A percentile compares a stretch with the other conserved stretches of the same genome.
phyloP scores from a whole-genome alignment of 1,139 yeast genomes.

The Entelexis sorbosivorans region DNA sequence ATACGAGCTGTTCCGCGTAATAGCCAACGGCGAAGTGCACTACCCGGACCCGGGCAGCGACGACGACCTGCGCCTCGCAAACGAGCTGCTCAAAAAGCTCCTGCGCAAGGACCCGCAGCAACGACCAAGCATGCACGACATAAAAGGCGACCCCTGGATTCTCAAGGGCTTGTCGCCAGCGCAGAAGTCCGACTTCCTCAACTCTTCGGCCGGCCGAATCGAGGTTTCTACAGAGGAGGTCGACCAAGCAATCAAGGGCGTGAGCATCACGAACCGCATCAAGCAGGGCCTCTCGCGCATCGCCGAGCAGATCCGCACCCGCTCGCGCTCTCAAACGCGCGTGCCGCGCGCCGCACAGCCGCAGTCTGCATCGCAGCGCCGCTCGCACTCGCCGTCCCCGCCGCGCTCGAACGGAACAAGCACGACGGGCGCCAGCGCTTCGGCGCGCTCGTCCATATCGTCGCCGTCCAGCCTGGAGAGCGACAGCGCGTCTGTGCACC shows the following conservation, averaged over 20 bases:
- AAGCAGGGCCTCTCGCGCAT: slow-evolving; percentile 52
- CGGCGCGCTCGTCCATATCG: not conserved
- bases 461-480: slow-evolving; percentile 4
- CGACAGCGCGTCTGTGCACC: not conserved
- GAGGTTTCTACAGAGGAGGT: slow-evolving; percentile 60
- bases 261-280: slow-evolving; percentile 47
- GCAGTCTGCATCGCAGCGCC: not conserved
- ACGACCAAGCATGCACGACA: slow-evolving; percentile 60
- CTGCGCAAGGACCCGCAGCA: slow-evolving; percentile 59
- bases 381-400: not conserved
- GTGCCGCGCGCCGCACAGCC: too few relatives aligned
- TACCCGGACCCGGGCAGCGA: slow-evolving; percentile 43
- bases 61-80: slow-evolving; percentile 37
- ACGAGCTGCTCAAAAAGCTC: slow-evolving; percentile 52
- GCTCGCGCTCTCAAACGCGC: slow-evolving; percentile 5
- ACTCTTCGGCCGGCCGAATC: slow-evolving; percentile 30
- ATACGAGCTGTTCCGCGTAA: slow-evolving; percentile 72
- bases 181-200: slow-evolving; percentile 31
- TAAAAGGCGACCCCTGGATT: slow-evolving; percentile 74
- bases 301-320: slow-evolving; percentile 34
- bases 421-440: not conserved
- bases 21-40: slow-evolving; percentile 49
- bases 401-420: not conserved
- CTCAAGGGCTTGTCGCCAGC: slow-evolving; percentile 46
- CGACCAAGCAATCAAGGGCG: slow-evolving; percentile 65